These are phyloP conservation scores for Podila minutissima DNA, from an alignment of 192 early-diverging fungal species.

Conservation along the genomic window DNA sequence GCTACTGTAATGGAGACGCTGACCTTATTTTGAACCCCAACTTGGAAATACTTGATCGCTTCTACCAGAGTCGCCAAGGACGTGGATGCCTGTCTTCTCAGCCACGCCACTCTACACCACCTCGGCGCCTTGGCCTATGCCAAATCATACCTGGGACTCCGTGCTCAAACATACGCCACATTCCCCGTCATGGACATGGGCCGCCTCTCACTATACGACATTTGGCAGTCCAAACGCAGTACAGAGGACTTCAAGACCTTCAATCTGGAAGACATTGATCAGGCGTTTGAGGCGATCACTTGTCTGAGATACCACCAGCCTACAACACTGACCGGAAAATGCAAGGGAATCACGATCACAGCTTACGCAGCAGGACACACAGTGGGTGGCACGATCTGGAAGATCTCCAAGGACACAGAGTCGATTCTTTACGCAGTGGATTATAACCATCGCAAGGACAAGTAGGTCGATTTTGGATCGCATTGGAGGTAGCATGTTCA, in stretches of 20 bases:
- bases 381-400: slow-evolving; percentile 97
- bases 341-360: slow-evolving; percentile 87
- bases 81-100: slow-evolving; percentile 89
- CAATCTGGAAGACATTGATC: slow-evolving; percentile 81
- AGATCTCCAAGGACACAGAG: slow-evolving; percentile 93
- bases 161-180: slow-evolving; percentile 90
- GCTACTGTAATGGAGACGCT: background rate
- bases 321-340: slow-evolving; percentile 75
- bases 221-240: slow-evolving; percentile 72
- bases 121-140: slow-evolving; percentile 90
- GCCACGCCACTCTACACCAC: slow-evolving; percentile 90
- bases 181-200: slow-evolving; percentile 95
- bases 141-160: slow-evolving; percentile 76
- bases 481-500: background rate
- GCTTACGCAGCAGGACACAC: slow-evolving; percentile 94
- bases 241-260: slow-evolving; percentile 82
- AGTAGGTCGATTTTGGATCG: slow-evolving; percentile 58
- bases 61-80: slow-evolving; percentile 80
- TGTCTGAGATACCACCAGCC: slow-evolving; percentile 91
- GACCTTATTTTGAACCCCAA: background rate
- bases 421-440: slow-evolving; percentile 96
- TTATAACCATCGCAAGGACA: slow-evolving; percentile 93
- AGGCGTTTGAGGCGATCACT: slow-evolving; percentile 85
- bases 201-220: slow-evolving; percentile 83
- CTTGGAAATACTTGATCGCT: background rate